Percentiles rank a stretch among this genome's conserved stretches.
Conservation (phyloP, 768 basidiomycete species). For the Cystofilobasidium ferigula region DNA sequence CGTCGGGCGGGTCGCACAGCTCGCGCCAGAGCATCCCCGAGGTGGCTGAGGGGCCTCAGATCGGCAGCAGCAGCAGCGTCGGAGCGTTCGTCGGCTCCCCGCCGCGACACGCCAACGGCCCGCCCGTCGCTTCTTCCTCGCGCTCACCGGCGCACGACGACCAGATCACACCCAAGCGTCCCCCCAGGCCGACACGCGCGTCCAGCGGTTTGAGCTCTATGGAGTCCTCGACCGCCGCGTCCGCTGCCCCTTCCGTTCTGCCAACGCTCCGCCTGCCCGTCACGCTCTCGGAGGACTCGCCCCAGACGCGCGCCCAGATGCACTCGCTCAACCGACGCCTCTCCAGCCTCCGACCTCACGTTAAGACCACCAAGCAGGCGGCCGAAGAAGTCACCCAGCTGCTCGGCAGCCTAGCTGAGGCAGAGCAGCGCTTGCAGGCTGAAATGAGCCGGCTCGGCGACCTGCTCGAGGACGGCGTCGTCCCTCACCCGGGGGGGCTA, state of each 20-base stretch:
- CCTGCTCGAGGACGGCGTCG: slow-evolving; percentile 6
- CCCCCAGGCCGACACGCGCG: neutral
- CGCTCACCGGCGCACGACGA: neutral
- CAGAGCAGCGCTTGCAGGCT: slow-evolving; percentile 9
- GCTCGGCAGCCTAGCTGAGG: slow-evolving; percentile 9
- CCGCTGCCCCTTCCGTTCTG: neutral
- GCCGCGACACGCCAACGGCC: neutral
- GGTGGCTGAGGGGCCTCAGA: neutral
- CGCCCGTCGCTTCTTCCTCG: neutral
- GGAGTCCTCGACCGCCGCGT: neutral
- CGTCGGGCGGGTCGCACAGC: neutral
- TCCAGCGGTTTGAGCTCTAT: neutral
- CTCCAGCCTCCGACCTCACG: neutral
- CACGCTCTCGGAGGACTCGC: slow-evolving; percentile 9
- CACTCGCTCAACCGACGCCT: slow-evolving; percentile 12
- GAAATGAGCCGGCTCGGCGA: slow-evolving; percentile 6
- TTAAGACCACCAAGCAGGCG: slow-evolving; percentile 1
- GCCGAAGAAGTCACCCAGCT: slow-evolving; percentile 8
- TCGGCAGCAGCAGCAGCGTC: neutral
- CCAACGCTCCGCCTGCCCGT: neutral
- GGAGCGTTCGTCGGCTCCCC: neutral
- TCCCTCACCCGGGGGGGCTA: neutral
- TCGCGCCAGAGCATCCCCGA: neutral
- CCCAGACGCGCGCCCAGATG: slow-evolving; percentile 8
- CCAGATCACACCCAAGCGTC: neutral